These are phyloP conservation scores for Pterocarpus macrocarpus DNA, from an alignment of 306 rosid species.

Conservation along the genomic window DNA sequence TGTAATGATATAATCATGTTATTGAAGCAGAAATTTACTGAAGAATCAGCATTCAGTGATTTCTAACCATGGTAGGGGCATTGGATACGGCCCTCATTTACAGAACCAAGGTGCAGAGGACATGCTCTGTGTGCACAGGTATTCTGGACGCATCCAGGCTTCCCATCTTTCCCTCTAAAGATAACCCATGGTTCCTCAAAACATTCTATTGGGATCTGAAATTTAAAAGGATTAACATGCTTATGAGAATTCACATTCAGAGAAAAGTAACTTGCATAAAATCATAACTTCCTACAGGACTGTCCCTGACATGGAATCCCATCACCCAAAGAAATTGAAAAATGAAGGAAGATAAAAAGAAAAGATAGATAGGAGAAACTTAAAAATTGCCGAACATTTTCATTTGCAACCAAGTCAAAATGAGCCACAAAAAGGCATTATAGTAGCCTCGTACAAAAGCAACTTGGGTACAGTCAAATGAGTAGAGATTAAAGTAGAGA, in stretches of 20 bases:
- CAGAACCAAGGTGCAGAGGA: conserved; percentile 95
- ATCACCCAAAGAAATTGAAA: neutral
- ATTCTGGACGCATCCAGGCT: conserved; percentile 94
- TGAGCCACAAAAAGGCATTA: neutral
- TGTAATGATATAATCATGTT: neutral
- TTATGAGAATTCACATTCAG: conserved; percentile 39
- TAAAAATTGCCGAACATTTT: conserved; percentile 4
- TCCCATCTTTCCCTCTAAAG: conserved; percentile 93
- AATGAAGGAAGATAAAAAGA: neutral
- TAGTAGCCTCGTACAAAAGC: neutral
- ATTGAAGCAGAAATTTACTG: neutral
- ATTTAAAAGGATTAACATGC: conserved; percentile 43
- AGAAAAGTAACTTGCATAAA: neutral
- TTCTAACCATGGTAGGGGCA: conserved; percentile 97
- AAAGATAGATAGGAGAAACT: neutral
- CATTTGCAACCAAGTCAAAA: neutral
- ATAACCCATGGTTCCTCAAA: conserved; percentile 97
- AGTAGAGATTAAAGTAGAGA: neutral
- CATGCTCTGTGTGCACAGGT: conserved; percentile 99
- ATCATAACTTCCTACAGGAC: neutral
- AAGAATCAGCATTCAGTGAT: neutral
- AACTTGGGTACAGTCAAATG: neutral
- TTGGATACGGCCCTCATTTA: conserved; percentile 88
- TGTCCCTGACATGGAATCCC: neutral
- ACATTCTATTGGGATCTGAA: conserved; percentile 90